Conservation (phyloP, 257 asterid genomes). For the Penstemon newberryi region DNA sequence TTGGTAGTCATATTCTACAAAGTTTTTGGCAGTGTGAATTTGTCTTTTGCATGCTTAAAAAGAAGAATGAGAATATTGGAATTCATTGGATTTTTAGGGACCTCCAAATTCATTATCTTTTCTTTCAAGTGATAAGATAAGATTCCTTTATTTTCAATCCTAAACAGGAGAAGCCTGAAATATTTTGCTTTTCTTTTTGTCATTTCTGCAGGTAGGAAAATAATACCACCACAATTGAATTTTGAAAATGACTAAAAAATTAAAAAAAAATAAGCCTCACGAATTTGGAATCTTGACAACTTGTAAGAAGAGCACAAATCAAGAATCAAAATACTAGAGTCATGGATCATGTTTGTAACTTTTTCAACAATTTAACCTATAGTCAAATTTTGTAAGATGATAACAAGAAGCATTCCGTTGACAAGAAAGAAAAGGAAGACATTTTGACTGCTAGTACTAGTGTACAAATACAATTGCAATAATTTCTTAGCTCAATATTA, state of each 20-base stretch:
- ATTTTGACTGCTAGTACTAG: neutral
- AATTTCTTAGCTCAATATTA: too few species aligned
- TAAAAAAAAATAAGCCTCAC: neutral
- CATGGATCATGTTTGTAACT: constrained; percentile 31
- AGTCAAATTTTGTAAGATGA: constrained; percentile 2
- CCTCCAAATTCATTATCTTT: constrained; percentile 38
- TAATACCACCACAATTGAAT: neutral
- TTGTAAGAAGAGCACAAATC: neutral
- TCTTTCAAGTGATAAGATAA: constrained; percentile 28
- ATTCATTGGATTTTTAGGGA: constrained; percentile 30
- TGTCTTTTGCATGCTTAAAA: constrained; percentile 31
- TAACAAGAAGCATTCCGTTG: constrained; percentile 10
- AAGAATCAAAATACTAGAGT: neutral
- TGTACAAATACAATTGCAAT: neutral
- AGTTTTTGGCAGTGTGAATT: constrained; percentile 33
- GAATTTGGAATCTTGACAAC: neutral
- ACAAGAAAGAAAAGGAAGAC: neutral
- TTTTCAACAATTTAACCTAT: neutral
- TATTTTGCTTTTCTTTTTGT: constrained; percentile 8
- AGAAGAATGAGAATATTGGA: constrained; percentile 36
- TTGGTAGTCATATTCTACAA: constrained; percentile 36
- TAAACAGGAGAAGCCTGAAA: neutral
- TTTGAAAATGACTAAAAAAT: neutral
- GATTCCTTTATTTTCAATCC: constrained; percentile 13
- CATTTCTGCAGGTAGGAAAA: neutral